These are phyloP conservation scores for Alternaria consortialis DNA, from an alignment of 2,329 filamentous ascomycete genomes.

Conservation along the genomic window DNA sequence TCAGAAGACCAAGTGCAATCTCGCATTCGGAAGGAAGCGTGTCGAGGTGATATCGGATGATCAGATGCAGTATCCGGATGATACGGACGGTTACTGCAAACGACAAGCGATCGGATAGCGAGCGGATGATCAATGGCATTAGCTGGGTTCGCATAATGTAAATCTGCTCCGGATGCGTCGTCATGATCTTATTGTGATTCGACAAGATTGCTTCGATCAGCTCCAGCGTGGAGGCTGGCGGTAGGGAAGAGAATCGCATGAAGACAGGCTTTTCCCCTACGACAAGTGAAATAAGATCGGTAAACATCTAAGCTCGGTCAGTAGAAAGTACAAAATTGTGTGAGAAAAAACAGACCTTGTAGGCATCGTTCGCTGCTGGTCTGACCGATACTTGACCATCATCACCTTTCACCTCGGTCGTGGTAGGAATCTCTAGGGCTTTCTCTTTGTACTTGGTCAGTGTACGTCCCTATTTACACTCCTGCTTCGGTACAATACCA, in stretches of 20 bases:
- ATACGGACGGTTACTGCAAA: constrained; percentile 86
- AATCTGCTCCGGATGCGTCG: constrained; percentile 79
- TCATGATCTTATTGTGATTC: constrained; percentile 83
- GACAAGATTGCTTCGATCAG: constrained; percentile 89
- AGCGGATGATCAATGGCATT: constrained; percentile 82
- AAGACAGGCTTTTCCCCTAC: constrained; percentile 86
- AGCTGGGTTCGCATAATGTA: constrained; percentile 79
- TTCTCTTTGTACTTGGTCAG: constrained; percentile 38
- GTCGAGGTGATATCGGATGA: constrained; percentile 79
- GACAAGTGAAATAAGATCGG: constrained; percentile 87
- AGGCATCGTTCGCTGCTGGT: constrained; percentile 84
- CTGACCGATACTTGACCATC: constrained; percentile 72
- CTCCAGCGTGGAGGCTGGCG: constrained; percentile 86
- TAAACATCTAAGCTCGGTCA: constrained; percentile 70
- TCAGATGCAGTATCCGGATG: constrained; percentile 81
- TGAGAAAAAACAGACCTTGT: constrained; percentile 62
- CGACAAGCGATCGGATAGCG: constrained; percentile 77
- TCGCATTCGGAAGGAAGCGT: constrained; percentile 82
- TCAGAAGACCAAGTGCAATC: constrained; percentile 81
- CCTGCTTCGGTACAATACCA: constrained; percentile 58
- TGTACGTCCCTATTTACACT: not conserved
- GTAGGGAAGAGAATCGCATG: constrained; percentile 78
- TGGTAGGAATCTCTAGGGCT: constrained; percentile 63
- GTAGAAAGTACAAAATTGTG: not conserved
- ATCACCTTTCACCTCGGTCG: constrained; percentile 73